Evolutionary conservation across 768 basidiomycete genomes (phyloP).

Genomic region (Lactarius vividus): DNA sequence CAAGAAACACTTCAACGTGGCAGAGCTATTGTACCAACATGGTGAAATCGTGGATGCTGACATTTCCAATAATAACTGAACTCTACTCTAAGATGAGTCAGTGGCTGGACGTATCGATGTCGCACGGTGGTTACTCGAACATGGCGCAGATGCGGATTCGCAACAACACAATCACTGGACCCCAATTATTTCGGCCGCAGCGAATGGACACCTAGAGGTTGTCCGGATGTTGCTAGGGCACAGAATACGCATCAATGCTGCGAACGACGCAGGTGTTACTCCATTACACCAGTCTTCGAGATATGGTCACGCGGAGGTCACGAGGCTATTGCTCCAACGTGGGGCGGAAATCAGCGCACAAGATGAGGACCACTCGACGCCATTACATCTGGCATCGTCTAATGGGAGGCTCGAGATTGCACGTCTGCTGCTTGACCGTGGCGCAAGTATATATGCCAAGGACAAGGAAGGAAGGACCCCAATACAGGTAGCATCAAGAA

Average conservation of each 20-base stretch:
- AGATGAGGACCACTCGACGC: not conserved
- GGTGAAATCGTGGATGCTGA: too few species aligned
- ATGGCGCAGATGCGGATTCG: not conserved
- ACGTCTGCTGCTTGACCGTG: not conserved
- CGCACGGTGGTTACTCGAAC: not conserved
- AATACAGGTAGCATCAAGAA: not conserved
- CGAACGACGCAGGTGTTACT: not conserved
- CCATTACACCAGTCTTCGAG: not conserved
- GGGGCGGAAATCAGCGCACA: not conserved
- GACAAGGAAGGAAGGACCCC: not conserved
- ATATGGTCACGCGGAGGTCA: not conserved
- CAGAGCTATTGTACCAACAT: not conserved
- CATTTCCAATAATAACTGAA: not conserved
- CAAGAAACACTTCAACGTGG: not conserved
- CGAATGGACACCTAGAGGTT: not conserved
- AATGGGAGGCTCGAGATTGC: not conserved
- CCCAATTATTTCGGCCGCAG: not conserved
- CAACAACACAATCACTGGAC: fast-evolving
- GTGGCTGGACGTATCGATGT: not conserved
- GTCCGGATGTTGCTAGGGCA: not conserved
- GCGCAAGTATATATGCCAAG: not conserved
- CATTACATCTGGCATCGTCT: not conserved
- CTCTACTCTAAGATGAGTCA: not conserved
- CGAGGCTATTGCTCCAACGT: not conserved
- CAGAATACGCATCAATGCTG: not conserved